Evolutionary conservation across 176 grass and related monocot genomes (phyloP).

Genomic region (Carex parvula): DNA sequence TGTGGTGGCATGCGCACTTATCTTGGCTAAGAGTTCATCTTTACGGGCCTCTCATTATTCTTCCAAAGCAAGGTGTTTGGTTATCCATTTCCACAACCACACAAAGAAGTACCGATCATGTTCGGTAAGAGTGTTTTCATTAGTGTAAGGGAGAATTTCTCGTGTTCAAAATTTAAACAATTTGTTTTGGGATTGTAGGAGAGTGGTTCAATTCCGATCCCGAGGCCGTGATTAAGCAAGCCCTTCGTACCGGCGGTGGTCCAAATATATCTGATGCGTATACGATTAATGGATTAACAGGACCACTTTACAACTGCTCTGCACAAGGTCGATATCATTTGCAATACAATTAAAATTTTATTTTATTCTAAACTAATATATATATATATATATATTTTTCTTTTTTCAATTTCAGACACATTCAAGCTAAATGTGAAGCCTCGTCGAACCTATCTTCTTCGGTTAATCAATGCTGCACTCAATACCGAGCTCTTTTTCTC

Average conservation of each 20-base stretch:
- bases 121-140: constrained; percentile 38
- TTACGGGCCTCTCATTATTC: constrained; percentile 63
- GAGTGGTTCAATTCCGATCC: no score
- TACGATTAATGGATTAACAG: no score
- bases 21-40: constrained; percentile 72
- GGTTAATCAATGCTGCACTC: constrained; percentile 76
- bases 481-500: constrained; percentile 85
- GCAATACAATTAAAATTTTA: no score
- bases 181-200: no score
- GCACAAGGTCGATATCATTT: constrained; percentile 21
- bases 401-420: constrained; percentile 49
- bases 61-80: constrained; percentile 39
- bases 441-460: constrained; percentile 59
- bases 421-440: constrained; percentile 64
- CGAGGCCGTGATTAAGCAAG: constrained; percentile 67
- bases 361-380: no score
- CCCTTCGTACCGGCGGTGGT: constrained; percentile 45
- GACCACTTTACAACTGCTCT: no score
- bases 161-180: not conserved
- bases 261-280: constrained; percentile 74
- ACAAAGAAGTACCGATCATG: constrained; percentile 63
- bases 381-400: no score
- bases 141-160: not conserved
- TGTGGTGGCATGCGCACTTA: constrained; percentile 92
- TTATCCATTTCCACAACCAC: constrained; percentile 63